Base-by-base conservation (phyloP, 1,139 yeast genomes). In the Tardiomyces blankii region DNA sequence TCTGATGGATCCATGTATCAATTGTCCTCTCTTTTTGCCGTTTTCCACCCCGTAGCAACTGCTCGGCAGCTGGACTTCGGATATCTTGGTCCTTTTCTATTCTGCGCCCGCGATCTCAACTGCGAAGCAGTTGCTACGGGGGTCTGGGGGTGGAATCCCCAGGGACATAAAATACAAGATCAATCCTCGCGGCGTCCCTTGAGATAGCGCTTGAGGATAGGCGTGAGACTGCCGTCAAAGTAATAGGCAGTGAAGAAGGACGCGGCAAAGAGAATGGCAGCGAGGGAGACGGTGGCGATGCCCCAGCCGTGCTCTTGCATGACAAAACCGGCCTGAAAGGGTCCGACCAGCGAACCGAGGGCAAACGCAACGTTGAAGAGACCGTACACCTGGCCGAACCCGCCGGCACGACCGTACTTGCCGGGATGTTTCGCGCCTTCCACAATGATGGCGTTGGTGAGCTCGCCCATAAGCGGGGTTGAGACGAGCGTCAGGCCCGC, bases 371-470 rank as follows among this genome's bases (percentile, higher is more conserved):
- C 57, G 41, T 65, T 65, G 51, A 61, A 63, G n/a, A 62, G 49
- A 1, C 66, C 67, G 44, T 62, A 65, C 1, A 61, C 66, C 43
- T 64, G 66, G 5, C 66, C 68, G 39, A 53, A 58, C 3, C 67
- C 68, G 41, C 59, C 59, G 7, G 63, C 61, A 12, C 50, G 48
- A 3, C 68, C 68, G 38, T 60, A 57, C 12, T 49, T 49, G 3
- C 67, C 67, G 1, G 68, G 68, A 7, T 47, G 44, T 40, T 48
- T 42, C 1, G 50, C 43, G 32, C 62, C 67, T 27, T 48, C 51
- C 2, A 41, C 47, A 16, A 57, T 51, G 21, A 56, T 57, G 1
- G 53, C 55, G 13, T 50, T 48, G 18, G 65, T 49, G 42, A 65
- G 51, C 40, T 65, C 69, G 5, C 59, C 60, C 55, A 64, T 53